Percentiles rank a stretch among this genome's conserved stretches.
These are phyloP conservation scores for Leucaena leucocephala DNA, from an alignment of 306 rosid species.

Conservation along the genomic window DNA sequence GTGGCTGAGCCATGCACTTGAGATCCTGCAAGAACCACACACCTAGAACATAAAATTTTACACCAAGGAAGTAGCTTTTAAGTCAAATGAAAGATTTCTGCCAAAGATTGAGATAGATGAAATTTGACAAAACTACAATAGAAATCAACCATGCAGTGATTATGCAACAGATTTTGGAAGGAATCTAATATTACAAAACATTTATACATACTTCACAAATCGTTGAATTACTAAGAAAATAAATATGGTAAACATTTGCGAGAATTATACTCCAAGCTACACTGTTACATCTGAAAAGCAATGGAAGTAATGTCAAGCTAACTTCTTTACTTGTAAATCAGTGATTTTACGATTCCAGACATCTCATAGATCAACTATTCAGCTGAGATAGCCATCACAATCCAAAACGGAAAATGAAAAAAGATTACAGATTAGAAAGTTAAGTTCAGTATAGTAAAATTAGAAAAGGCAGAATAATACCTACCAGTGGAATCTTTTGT, in stretches of 20 bases:
- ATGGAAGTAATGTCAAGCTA: constrained; percentile 20
- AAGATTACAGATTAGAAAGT: constrained; percentile 15
- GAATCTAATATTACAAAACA: constrained; percentile 33
- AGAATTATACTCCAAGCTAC: constrained; percentile 27
- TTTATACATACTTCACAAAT: not conserved
- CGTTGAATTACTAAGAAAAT: constrained; percentile 21
- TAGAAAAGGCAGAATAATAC: constrained; percentile 49
- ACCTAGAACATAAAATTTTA: not conserved
- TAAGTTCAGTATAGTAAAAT: constrained; percentile 20
- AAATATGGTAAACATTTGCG: constrained; percentile 4
- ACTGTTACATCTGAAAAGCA: constrained; percentile 29
- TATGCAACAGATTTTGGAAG: constrained; percentile 15
- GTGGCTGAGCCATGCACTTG: constrained; percentile 44
- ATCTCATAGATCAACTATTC: constrained; percentile 19
- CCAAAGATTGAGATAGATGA: constrained; percentile 1
- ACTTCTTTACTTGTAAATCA: constrained; percentile 20
- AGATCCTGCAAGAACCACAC: constrained; percentile 55
- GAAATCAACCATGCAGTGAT: constrained; percentile 29
- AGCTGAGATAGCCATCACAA: constrained; percentile 29
- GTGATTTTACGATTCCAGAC: constrained; percentile 27
- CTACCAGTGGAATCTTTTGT: constrained; percentile 74
- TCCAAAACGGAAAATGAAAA: constrained; percentile 4
- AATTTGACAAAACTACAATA: constrained; percentile 23
- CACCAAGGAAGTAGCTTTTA: constrained; percentile 28
- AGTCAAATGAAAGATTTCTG: constrained; percentile 25